Conservation (phyloP, 176 grass and related monocot genomes). For the Zea luxurians region DNA sequence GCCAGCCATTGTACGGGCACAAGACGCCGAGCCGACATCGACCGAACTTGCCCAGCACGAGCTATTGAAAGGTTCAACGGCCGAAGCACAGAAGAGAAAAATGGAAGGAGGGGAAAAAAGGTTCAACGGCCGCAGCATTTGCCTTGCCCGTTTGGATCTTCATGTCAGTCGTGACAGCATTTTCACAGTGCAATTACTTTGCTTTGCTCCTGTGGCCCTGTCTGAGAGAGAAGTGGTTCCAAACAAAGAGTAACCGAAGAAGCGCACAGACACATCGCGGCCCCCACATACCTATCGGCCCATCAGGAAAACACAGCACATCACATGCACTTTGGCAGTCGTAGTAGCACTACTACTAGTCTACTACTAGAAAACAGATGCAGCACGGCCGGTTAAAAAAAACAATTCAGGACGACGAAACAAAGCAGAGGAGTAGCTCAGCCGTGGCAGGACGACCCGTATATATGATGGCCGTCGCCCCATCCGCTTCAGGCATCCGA, state of each 20-base stretch:
- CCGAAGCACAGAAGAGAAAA: not conserved
- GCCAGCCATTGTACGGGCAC: too few species aligned
- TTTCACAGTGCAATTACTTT: not conserved
- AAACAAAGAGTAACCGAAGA: constrained; percentile 11
- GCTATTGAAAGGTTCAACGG: not conserved
- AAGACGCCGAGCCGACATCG: too few species aligned
- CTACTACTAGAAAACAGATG: not conserved
- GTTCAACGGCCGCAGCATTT: not conserved
- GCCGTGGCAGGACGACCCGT: not conserved
- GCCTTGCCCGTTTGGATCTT: not conserved
- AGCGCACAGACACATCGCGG: not conserved
- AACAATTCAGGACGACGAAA: not conserved
- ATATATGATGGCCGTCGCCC: too few species aligned
- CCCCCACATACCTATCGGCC: constrained; percentile 30
- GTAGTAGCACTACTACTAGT: not conserved
- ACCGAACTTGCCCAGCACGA: not conserved
- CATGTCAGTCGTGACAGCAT: not conserved
- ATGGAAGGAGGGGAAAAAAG: not conserved
- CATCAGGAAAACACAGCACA: constrained; percentile 12
- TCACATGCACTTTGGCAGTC: constrained; percentile 31
- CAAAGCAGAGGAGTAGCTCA: not conserved
- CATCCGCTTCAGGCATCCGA: constrained; percentile 38
- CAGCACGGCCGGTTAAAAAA: not conserved
- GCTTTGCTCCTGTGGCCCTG: too few species aligned
- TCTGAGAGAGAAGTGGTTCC: not conserved